A percentile compares a stretch with the other conserved stretches of the same genome.
phyloP scores from a whole-genome alignment of 257 asterid genomes.

The Nicotiana obtusifolia region DNA sequence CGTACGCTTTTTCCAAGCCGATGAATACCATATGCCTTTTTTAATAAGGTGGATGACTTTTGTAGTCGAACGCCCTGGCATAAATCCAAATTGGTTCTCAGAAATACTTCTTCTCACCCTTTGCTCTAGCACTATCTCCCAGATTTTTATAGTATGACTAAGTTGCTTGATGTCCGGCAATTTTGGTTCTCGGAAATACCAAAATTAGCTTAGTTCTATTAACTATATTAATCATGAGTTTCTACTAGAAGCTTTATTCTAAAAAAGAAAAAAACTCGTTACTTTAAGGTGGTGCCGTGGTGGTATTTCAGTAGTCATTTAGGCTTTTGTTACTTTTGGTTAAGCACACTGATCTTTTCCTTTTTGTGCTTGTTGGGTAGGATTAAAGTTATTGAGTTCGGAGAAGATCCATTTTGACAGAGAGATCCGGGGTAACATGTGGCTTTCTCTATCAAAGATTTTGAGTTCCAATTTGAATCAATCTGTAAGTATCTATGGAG shows the following conservation, averaged over 20 bases:
- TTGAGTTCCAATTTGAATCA: not conserved
- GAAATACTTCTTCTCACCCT: no score
- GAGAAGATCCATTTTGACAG: not conserved
- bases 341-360: not conserved
- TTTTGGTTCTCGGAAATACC: no score
- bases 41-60: no score
- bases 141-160: no score
- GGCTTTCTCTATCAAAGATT: not conserved
- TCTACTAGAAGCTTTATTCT: not conserved
- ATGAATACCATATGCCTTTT: no score
- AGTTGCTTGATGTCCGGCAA: no score
- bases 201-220: not conserved
- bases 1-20: no score
- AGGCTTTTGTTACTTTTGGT: not conserved
- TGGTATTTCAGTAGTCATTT: not conserved
- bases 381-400: not conserved
- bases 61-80: no score
- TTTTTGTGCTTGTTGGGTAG: not conserved
- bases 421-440: not conserved
- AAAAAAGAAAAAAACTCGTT: not conserved
- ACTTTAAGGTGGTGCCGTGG: not conserved
- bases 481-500: not conserved
- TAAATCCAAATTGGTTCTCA: no score
- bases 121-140: no score
- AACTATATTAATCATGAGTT: no score